phyloP scores from a whole-genome alignment of 1,284 basidiomycete species.

The Moesziomyces sp. region DNA sequence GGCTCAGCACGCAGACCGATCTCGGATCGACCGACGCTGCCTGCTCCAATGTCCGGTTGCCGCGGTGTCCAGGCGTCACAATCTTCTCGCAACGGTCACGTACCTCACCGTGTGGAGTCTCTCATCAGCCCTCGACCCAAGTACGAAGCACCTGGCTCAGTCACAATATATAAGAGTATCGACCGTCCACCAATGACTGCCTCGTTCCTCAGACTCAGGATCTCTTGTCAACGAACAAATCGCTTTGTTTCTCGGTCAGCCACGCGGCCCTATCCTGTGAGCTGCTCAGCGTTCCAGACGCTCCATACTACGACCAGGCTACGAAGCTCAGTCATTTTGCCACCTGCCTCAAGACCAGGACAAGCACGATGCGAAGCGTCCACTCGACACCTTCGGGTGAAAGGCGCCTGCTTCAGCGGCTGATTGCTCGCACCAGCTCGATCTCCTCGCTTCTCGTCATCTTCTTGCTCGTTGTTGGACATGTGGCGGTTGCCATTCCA shows the following conservation, averaged over 20 bases:
- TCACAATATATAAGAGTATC: no score
- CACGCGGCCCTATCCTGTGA: no score
- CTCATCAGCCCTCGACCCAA: no score
- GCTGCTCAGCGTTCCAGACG: no score
- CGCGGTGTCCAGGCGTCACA: neutral
- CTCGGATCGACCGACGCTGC: neutral
- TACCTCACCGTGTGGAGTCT: no score
- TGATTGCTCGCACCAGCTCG: neutral
- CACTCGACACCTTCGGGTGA: neutral
- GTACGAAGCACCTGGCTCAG: no score
- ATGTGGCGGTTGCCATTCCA: conserved; percentile 13
- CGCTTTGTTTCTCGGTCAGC: no score
- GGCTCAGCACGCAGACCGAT: neutral
- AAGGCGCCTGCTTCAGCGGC: neutral
- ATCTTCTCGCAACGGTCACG: neutral
- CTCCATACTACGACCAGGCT: neutral
- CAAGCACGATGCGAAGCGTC: neutral
- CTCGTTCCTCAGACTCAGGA: no score
- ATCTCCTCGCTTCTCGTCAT: conserved; percentile 7
- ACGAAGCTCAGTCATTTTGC: neutral
- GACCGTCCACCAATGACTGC: no score
- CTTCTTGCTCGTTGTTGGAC: neutral
- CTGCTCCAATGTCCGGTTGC: neutral
- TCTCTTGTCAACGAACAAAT: no score
- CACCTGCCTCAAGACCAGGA: no score